phyloP scores from a whole-genome alignment of 768 basidiomycete genomes.

The Fibroporia radiculosa region DNA sequence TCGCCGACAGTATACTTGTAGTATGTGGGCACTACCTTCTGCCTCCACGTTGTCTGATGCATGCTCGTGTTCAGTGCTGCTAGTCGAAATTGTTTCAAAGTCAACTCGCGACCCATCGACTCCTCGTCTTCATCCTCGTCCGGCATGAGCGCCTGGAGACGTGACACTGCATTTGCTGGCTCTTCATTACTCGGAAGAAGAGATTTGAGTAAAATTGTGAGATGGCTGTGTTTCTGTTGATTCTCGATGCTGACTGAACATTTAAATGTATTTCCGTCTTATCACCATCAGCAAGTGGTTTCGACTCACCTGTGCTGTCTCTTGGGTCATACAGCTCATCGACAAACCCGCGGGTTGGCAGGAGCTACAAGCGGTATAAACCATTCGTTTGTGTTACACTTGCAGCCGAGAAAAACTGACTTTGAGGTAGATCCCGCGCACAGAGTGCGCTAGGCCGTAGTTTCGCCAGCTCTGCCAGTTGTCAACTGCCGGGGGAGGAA shows the following conservation, averaged over 20 bases:
- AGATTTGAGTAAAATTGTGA: constrained; percentile 30
- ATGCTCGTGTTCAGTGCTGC: constrained; percentile 27
- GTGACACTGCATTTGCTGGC: constrained; percentile 22
- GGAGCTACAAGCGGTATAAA: constrained; percentile 24
- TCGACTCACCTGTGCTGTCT: constrained; percentile 9
- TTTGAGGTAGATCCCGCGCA: constrained; percentile 29
- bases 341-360: constrained; percentile 32
- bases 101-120: constrained; percentile 10
- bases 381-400: background rate
- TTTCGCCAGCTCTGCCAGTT: constrained; percentile 31
- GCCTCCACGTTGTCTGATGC: constrained; percentile 35
- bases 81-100: constrained; percentile 31
- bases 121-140: constrained; percentile 23
- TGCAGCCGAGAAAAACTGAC: constrained; percentile 17
- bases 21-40: constrained; percentile 31
- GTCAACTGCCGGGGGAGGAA: constrained; percentile 32
- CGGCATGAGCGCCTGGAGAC: constrained; percentile 26
- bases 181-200: constrained; percentile 31
- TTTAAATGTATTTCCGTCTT: background rate
- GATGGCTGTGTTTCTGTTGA: constrained; percentile 33
- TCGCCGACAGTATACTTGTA: constrained; percentile 37
- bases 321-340: constrained; percentile 19
- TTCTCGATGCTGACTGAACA: constrained; percentile 25
- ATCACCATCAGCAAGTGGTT: constrained; percentile 3
- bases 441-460: constrained; percentile 35